These are phyloP conservation scores for Gaeumannomyces tritici DNA, from an alignment of 2,329 filamentous ascomycete genomes.

Conservation along the genomic window DNA sequence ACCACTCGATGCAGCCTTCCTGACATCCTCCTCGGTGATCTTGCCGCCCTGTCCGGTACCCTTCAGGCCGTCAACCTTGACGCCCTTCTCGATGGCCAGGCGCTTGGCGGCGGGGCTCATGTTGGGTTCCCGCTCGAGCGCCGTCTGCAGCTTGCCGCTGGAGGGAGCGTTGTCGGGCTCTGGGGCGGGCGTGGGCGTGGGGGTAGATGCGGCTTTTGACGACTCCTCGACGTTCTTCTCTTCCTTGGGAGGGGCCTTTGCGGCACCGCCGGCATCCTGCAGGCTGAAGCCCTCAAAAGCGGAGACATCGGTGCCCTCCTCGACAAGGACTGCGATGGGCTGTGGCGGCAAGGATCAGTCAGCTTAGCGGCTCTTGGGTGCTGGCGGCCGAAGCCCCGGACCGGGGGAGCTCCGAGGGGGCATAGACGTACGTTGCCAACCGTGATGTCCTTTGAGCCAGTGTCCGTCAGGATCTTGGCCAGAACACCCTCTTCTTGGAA, in stretches of 20 bases:
- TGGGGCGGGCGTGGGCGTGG: slow-evolving; percentile 47
- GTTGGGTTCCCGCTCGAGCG: slow-evolving; percentile 73
- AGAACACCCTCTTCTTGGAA: slow-evolving; percentile 97
- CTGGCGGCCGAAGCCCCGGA: not conserved
- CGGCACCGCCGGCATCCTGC: slow-evolving; percentile 82
- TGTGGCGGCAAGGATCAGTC: slow-evolving; percentile 25
- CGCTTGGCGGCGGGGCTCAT: slow-evolving; percentile 66
- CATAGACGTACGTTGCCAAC: slow-evolving; percentile 76
- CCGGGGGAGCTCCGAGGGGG: slow-evolving; percentile 5
- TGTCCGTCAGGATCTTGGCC: slow-evolving; percentile 87
- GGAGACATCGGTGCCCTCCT: slow-evolving; percentile 78
- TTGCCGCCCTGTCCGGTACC: slow-evolving; percentile 77
- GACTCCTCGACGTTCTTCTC: slow-evolving; percentile 50
- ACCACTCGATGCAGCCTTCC: slow-evolving; percentile 59
- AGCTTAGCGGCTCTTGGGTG: not conserved
- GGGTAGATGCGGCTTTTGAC: slow-evolving; percentile 35
- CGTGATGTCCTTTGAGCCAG: slow-evolving; percentile 85
- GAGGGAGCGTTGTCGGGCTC: slow-evolving; percentile 45
- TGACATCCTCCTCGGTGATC: slow-evolving; percentile 86
- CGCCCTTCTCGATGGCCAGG: slow-evolving; percentile 75
- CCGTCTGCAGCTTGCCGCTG: slow-evolving; percentile 69
- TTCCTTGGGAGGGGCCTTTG: slow-evolving; percentile 53
- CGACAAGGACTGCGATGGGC: slow-evolving; percentile 93
- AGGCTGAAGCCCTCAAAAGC: slow-evolving; percentile 84
- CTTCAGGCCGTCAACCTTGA: slow-evolving; percentile 70